Evolutionary conservation across 768 basidiomycete genomes (phyloP), one percentile per base, ranked within the genome.

Genomic region (Tylopilus intermedius): DNA sequence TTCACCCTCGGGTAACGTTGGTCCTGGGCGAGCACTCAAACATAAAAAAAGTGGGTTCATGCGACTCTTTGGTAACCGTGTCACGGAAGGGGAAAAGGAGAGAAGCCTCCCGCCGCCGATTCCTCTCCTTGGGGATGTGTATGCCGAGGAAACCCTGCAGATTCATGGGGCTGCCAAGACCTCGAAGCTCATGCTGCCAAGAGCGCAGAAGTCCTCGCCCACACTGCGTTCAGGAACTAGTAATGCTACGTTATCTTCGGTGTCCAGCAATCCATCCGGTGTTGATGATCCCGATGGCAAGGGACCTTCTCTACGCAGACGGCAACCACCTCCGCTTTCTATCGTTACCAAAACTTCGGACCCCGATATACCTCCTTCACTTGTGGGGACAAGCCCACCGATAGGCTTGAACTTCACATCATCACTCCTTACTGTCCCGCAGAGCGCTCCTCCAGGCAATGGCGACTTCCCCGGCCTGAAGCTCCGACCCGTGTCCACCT

Each of bases 1-100:
- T 37, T 47, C 40, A 57, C 50, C 35, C 56, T 59, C 50, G 41
- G 49, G 8, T 27, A 57, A 33, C 14, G 35, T 45, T 13, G 22
- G 64, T 45, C 62, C 72, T 26, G 72, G 71, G 9, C 85, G 81
- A 59, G 58, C 69, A 2, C 66, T 91, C 46, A 88, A 80, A 60
- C 84, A 85, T 54, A 90, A 86, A 74, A 90, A 86, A 66, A 90
- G 88, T 57, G 89, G 79, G 3, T 88, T 92, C 63, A 80, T 91
- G 83, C 75, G 85, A 47, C 70, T 92, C 10, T 90, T 91, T 64
- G 81, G 84, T 60, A 75, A 76, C 15, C 76, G 76, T 47, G 57
- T 39, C 51, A 51, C 56, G 11, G 66, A 67, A 45, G 65, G 54
- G 24, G 66, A 68, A 8, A 71, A 57, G 38, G 76, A 79, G 21